Base-by-base conservation (phyloP, 2,329 filamentous ascomycete genomes). In the Samsoniella hepiali region DNA sequence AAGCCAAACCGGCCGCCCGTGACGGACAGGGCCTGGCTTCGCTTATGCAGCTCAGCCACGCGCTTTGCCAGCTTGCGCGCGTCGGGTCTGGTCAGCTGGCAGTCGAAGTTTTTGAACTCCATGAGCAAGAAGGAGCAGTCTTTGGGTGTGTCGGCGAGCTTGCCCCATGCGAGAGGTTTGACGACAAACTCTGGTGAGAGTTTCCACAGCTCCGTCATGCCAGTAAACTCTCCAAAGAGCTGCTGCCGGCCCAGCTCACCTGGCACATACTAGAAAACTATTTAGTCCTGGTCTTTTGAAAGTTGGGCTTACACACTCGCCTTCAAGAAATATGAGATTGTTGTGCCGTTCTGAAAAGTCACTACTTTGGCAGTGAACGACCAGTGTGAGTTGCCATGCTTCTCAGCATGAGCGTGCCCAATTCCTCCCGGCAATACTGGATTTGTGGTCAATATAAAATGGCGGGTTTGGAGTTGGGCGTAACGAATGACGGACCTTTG, bases 1-100 rank as follows among this genome's bases (percentile, higher is more conserved):
- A 76, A 77, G 13, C 74, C 73, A 53, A 76, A 76, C 59, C 72
- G 70, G 34, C 36, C 53, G 3, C 72, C 73, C 8, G 65, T 72
- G 1, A 72, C 72, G 1, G 73, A 72, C 10, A 13, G 58, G 9
- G 58, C 58, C 47, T 56, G 53, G 60, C 70, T 70, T 7, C 63
- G 66, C 38, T 64, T 62, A 56, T 75, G 74, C 5, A 76, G 34
- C 5, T 38, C n/a, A 5, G 66, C 68, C 17, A 69, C 34, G 2
- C 50, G 62, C 8, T 10, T 38, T 36, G 63, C 66, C 1, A 69
- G 58, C 17, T 64, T 61, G 10, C 44, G 58, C 0, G 68, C 63
- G 36, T 70, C 63, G 2, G 22, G 22, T 22, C 1, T 22, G 22
- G 67, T 65, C 17, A 65, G 54, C 2, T 51, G 40, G 13, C 53